Evolutionary conservation across 371 early-diverging fungal species (phyloP).

Genomic region (Umbelopsis sp.): DNA sequence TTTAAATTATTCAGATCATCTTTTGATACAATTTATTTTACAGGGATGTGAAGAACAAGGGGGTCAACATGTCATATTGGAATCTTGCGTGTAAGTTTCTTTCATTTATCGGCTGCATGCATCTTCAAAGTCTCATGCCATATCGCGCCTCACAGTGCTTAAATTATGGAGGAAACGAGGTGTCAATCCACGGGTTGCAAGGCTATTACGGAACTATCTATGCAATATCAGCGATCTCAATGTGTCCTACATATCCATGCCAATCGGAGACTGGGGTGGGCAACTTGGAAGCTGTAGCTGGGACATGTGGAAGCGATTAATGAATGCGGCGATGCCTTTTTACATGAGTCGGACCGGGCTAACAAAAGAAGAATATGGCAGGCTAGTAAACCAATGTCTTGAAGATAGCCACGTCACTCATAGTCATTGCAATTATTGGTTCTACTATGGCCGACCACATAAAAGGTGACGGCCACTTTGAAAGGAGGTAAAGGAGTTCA

Average conservation of each 20-base stretch:
- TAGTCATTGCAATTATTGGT: conserved; percentile 2
- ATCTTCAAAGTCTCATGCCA: neutral
- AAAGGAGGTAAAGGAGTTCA: no score
- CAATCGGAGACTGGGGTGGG: conserved; percentile 6
- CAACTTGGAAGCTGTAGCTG: neutral
- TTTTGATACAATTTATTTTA: neutral
- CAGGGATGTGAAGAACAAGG: conserved; percentile 10
- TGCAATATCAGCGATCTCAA: neutral
- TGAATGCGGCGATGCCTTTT: conserved; percentile 5
- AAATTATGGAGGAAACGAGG: neutral
- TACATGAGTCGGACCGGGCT: conserved; percentile 13
- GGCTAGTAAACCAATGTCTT: neutral
- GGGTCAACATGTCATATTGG: neutral
- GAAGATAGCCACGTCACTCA: conserved; percentile 8
- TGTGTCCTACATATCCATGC: neutral
- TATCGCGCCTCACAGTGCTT: neutral
- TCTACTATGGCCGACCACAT: neutral
- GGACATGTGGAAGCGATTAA: conserved; percentile 2
- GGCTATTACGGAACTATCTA: neutral
- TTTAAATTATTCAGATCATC: neutral
- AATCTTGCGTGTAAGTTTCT: neutral
- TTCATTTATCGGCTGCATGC: neutral
- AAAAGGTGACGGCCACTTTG: neutral
- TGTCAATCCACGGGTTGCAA: neutral
- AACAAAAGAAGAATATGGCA: conserved; percentile 9